Evolutionary conservation across 768 basidiomycete genomes (phyloP), one percentile per base, ranked within the genome.

Genomic region (Hericium rajendrae): DNA sequence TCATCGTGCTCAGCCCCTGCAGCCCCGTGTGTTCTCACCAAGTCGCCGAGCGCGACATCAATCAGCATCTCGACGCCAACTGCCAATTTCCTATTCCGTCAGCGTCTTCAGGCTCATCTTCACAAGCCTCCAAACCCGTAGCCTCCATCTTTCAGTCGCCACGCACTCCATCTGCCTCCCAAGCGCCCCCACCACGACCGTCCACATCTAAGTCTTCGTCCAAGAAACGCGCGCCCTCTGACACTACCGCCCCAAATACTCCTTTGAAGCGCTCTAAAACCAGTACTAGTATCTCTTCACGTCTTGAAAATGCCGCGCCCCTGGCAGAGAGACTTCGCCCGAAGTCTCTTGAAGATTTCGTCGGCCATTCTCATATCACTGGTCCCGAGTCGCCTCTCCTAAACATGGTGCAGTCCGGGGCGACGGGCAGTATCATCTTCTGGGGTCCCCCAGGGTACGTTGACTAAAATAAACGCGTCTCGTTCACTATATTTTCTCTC

Each of bases 261-360:
- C 41, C 54, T 4, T 26, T 20, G 3, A 37, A 39, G 38, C 40
- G 24, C 39, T 18, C 20, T 15, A 43, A 37, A 10, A 4, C 24
- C 22, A 24, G 40, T 32, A 13, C 24, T n/a, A 24, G 40, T 18
- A 54, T 54, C 54, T 38, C 38, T 26, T 20, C 54, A 3, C 43
- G 54, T 22, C 41, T 54, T 10, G 62, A 72, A 37, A 58, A 65
- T 18, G 74, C 76, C 13, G 71, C 76, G 2, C 87, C 87, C 0
- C 70, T 92, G 1, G 86, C 91, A 0, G 91, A 92, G 65, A 76
- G 78, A 18, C 76, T 91, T 46, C 77, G 91, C 9, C 91, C 91
- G 2, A 75, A 71, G 12, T 68, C 68, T 4, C 71, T 92, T 16
- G 76, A 78, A 2, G 82, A 88, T 2, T 86, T 88, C 59, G 72